Percentiles rank a stretch among this genome's conserved stretches.
Evolutionary conservation across 129 eudicot genomes (phyloP).

Genomic region (Deinandra increscens): DNA sequence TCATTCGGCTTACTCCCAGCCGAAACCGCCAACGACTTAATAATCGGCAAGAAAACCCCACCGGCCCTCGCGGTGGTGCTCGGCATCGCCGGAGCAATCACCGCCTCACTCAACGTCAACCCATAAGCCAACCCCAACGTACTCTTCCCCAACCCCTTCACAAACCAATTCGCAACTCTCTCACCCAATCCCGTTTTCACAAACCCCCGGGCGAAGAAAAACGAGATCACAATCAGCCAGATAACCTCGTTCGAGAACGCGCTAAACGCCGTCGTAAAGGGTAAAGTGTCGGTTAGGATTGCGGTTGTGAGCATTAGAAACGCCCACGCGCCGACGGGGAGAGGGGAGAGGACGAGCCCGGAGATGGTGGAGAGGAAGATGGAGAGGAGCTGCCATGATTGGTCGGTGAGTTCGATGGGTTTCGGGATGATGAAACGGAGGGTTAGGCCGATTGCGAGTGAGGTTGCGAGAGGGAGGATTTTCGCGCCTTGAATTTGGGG

Average conservation of each 20-base stretch:
- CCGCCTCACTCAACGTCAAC: conserved; percentile 77
- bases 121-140: conserved; percentile 91
- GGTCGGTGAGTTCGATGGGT: conserved; percentile 56
- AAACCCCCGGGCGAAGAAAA: conserved; percentile 82
- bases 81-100: conserved; percentile 97
- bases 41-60: conserved; percentile 87
- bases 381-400: conserved; percentile 79
- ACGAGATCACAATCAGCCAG: conserved; percentile 83
- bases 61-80: conserved; percentile 95
- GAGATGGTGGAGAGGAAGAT: conserved; percentile 77
- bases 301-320: conserved; percentile 63
- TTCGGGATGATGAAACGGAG: conserved; percentile 57
- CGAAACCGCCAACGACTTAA: conserved; percentile 68
- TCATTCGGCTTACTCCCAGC: conserved; percentile 80
- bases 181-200: conserved; percentile 87
- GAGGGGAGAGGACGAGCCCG: conserved; percentile 70
- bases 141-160: conserved; percentile 83
- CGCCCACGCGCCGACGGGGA: conserved; percentile 97
- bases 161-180: conserved; percentile 75
- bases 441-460: conserved; percentile 52
- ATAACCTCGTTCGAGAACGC: conserved; percentile 75
- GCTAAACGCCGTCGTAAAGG: conserved; percentile 55
- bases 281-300: conserved; percentile 52
- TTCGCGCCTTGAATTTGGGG: conserved; percentile 49
- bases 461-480: conserved; percentile 43